phyloP scores from a whole-genome alignment of 2,329 filamentous ascomycete species.

The Hymenoscyphus scutula region DNA sequence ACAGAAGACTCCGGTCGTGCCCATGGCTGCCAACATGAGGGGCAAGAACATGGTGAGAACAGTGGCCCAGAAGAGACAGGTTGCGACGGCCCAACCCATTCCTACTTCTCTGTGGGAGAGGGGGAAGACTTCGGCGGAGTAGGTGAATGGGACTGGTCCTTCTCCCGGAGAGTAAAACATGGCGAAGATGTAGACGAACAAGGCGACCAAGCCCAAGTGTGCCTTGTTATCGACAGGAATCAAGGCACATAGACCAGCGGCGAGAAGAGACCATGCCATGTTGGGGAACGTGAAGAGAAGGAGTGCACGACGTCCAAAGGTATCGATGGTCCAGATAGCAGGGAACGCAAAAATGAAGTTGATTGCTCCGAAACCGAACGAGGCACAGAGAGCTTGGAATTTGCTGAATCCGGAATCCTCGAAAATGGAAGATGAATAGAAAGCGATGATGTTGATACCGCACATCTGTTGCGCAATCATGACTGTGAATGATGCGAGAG shows the following conservation, averaged over 20 bases:
- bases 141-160: conserved; percentile 60
- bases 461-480: conserved; percentile 47
- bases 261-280: conserved; percentile 66
- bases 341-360: conserved; percentile 62
- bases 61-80: conserved; percentile 57
- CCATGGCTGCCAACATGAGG: conserved; percentile 29
- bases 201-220: conserved; percentile 53
- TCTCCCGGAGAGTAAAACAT: conserved; percentile 66
- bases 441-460: conserved; percentile 65
- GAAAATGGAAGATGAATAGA: conserved; percentile 68
- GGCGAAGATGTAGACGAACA: conserved; percentile 64
- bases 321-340: conserved; percentile 61
- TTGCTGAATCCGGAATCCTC: conserved; percentile 53
- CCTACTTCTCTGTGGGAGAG: conserved; percentile 62
- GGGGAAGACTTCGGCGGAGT: conserved; percentile 63
- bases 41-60: conserved; percentile 57
- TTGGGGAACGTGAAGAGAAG: conserved; percentile 65
- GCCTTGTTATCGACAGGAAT: conserved; percentile 41
- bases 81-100: conserved; percentile 62
- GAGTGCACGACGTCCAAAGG: conserved; percentile 60
- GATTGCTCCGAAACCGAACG: conserved; percentile 63
- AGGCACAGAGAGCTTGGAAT: conserved; percentile 58
- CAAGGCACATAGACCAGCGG: conserved; percentile 58
- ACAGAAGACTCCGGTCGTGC: conserved; percentile 45
- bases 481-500: conserved; percentile 71